These are phyloP conservation scores for Solanum bulbocastanum DNA, from an alignment of 257 asterid genomes.

Conservation along the genomic window DNA sequence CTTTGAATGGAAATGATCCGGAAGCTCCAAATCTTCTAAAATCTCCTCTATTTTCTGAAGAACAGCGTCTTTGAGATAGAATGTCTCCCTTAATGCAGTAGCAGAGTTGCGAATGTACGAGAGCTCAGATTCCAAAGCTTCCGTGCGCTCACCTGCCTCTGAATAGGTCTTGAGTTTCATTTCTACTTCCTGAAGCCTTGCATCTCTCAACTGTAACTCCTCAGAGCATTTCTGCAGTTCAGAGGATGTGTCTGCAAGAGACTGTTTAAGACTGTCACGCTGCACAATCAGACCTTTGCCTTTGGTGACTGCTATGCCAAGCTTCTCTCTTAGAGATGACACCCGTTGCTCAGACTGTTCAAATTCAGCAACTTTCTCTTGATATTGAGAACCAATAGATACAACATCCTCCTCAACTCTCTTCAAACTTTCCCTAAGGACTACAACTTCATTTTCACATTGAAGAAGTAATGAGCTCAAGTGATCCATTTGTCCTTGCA, in stretches of 20 bases:
- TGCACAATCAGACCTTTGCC: conserved; percentile 91
- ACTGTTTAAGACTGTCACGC: conserved; percentile 91
- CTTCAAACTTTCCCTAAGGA: conserved; percentile 56
- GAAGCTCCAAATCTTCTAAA: conserved; percentile 89
- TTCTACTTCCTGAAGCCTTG: conserved; percentile 70
- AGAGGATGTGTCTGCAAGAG: conserved; percentile 63
- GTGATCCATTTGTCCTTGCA: conserved; percentile 49
- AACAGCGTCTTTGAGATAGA: conserved; percentile 92
- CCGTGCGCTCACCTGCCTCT: conserved; percentile 98
- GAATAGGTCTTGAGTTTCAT: conserved; percentile 70
- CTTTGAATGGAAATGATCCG: conserved; percentile 79
- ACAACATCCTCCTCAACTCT: conserved; percentile 34
- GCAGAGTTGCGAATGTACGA: conserved; percentile 97
- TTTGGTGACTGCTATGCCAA: conserved; percentile 88
- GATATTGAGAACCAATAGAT: conserved; percentile 37
- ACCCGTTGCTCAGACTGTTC: conserved; percentile 94
- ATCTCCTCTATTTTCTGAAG: conserved; percentile 96
- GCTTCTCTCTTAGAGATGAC: conserved; percentile 87
- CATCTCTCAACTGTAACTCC: conserved; percentile 71
- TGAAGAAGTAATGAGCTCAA: conserved; percentile 37
- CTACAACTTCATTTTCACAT: conserved; percentile 57
- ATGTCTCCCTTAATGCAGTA: conserved; percentile 89
- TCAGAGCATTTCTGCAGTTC: conserved; percentile 68
- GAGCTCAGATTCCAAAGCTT: conserved; percentile 95
- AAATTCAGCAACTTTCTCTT: conserved; percentile 64